Conservation (phyloP, 345 rosid species). For the Arabis alpina region DNA sequence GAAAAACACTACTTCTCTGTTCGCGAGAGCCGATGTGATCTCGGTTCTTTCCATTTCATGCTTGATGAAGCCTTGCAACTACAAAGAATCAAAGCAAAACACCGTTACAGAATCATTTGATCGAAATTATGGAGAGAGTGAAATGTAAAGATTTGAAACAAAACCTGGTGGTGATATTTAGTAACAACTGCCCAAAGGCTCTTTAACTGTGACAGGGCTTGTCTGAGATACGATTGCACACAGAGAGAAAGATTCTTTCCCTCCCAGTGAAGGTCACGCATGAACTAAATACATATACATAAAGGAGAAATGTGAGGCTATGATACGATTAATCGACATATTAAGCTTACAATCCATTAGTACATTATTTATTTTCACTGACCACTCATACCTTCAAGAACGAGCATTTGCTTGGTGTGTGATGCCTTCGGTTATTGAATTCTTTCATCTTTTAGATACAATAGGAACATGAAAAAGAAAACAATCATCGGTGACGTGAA, state of each 20-base stretch:
- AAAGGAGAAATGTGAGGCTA: constrained; percentile 12
- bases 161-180: constrained; percentile 82
- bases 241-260: constrained; percentile 34
- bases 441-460: constrained; percentile 37
- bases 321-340: constrained; percentile 7
- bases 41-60: constrained; percentile 64
- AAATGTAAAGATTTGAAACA: constrained; percentile 19
- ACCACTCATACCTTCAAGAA: constrained; percentile 35
- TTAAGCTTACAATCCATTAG: not conserved
- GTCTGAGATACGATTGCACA: constrained; percentile 41
- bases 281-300: constrained; percentile 42
- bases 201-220: constrained; percentile 45
- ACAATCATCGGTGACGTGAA: not conserved
- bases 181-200: constrained; percentile 51
- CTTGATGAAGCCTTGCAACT: constrained; percentile 76
- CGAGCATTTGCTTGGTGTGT: constrained; percentile 32
- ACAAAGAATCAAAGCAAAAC: constrained; percentile 26
- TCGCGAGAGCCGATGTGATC: constrained; percentile 63
- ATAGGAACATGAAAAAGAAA: not conserved
- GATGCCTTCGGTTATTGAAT: constrained; percentile 37
- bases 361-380: not conserved
- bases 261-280: constrained; percentile 39
- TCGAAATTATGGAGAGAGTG: not conserved
- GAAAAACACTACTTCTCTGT: constrained; percentile 68
- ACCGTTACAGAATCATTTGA: not conserved